Conservation (phyloP, 2,329 filamentous ascomycete species). For the Cladobotryum protrusum region DNA sequence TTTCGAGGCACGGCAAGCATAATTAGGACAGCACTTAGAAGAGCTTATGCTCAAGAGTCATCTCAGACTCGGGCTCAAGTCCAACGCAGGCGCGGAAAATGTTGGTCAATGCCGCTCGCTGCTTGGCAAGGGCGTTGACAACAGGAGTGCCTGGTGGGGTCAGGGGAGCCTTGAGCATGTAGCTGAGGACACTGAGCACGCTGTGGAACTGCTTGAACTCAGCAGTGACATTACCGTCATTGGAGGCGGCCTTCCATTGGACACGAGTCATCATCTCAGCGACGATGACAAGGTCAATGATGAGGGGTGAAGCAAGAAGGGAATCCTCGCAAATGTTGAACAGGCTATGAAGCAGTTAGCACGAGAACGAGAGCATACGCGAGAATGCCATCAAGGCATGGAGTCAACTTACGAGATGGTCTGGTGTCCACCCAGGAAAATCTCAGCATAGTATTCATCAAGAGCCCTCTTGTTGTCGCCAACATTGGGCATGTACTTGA, state of each 20-base stretch:
- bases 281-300: conserved; percentile 91
- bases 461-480: conserved; percentile 98
- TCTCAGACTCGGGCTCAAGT: conserved; percentile 94
- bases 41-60: conserved; percentile 98
- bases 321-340: conserved; percentile 99
- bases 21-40: conserved; percentile 47
- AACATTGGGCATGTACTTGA: conserved; percentile 99
- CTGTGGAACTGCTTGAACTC: conserved; percentile 94
- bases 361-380: neutral
- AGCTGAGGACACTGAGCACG: conserved; percentile 93
- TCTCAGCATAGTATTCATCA: conserved; percentile 98
- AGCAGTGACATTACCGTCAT: conserved; percentile 44
- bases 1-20: neutral
- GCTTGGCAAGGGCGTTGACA: conserved; percentile 91
- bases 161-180: conserved; percentile 96
- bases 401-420: conserved; percentile 65
- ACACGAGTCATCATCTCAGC: conserved; percentile 99
- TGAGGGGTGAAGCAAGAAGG: conserved; percentile 87
- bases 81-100: conserved; percentile 98
- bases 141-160: conserved; percentile 93
- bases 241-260: conserved; percentile 68
- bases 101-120: conserved; percentile 89
- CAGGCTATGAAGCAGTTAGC: conserved; percentile 50
- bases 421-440: conserved; percentile 97
- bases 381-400: neutral